Conservation (phyloP, 1,139 yeast genomes). For the Lodderomyces margitis region DNA sequence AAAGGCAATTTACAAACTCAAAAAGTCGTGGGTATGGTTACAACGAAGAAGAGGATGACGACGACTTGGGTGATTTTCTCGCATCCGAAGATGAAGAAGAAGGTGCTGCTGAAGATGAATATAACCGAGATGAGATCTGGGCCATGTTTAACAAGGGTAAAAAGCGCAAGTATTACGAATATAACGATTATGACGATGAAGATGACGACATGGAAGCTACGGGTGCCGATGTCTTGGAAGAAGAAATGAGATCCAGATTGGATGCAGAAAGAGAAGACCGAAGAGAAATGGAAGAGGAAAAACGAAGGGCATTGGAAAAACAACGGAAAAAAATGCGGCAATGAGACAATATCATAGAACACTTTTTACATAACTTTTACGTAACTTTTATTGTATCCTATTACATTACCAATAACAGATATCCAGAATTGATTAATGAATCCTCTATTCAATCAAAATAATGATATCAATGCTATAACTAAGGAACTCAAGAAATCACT, state of each 20-base stretch:
- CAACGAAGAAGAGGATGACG: slow-evolving; percentile 23
- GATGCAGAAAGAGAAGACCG: slow-evolving; percentile 65
- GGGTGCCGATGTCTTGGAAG: slow-evolving; percentile 81
- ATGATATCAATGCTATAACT: slow-evolving; percentile 25
- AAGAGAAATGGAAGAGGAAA: slow-evolving; percentile 59
- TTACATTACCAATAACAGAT: no score
- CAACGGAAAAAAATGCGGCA: slow-evolving; percentile 18
- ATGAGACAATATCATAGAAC: no score
- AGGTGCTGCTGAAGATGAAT: slow-evolving; percentile 25
- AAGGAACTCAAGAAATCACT: slow-evolving; percentile 52
- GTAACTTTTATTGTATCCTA: no score
- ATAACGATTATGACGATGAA: slow-evolving; percentile 58
- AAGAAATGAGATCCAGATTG: slow-evolving; percentile 65
- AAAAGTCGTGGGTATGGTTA: not conserved
- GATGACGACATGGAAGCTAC: slow-evolving; percentile 92
- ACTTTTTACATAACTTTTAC: no score
- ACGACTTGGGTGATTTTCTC: slow-evolving; percentile 49
- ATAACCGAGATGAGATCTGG: slow-evolving; percentile 87
- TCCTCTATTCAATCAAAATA: slow-evolving; percentile 12
- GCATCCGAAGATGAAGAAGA: slow-evolving; percentile 55
- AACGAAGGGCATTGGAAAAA: slow-evolving; percentile 38
- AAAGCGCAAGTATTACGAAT: slow-evolving; percentile 43
- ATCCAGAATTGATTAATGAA: slow-evolving; percentile 2
- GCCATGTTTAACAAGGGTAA: slow-evolving; percentile 71
- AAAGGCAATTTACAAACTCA: not conserved